A percentile compares a stretch with the other conserved stretches of the same genome.
Conservation (phyloP, 768 basidiomycete genomes). For the Collybia nuda region DNA sequence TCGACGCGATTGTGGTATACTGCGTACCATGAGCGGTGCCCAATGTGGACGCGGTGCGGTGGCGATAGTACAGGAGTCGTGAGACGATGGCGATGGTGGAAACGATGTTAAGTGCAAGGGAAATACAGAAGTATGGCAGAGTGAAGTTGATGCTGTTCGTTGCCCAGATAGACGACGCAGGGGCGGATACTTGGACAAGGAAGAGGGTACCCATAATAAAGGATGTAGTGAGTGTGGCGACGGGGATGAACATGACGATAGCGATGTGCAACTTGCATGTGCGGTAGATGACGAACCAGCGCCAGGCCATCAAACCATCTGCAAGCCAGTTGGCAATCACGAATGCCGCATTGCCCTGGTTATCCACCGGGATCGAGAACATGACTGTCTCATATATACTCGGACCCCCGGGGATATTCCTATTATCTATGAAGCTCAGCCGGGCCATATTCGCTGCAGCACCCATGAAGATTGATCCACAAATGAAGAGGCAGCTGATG, state of each 20-base stretch:
- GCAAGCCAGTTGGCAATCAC: conserved; percentile 26
- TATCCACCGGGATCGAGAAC: conserved; percentile 8
- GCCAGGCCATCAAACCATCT: conserved; percentile 17
- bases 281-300: conserved; percentile 11
- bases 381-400: conserved; percentile 1
- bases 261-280: background rate
- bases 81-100: conserved; percentile 28
- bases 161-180: conserved; percentile 9
- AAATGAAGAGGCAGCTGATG: conserved; percentile 1
- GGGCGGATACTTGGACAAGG: conserved; percentile 5
- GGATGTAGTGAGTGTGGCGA: background rate
- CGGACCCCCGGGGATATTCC: conserved; percentile 9
- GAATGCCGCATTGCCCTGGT: conserved; percentile 9
- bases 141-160: conserved; percentile 15
- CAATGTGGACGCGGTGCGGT: conserved; percentile 12
- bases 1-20: conserved; percentile 25
- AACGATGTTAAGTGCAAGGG: conserved; percentile 29
- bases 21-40: conserved; percentile 18
- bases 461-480: conserved; percentile 2
- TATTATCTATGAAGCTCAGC: conserved; percentile 9
- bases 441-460: conserved; percentile 2
- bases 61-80: conserved; percentile 22
- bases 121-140: conserved; percentile 24
- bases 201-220: conserved; percentile 8
- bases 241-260: conserved; percentile 3